A percentile compares a stretch with the other conserved stretches of the same genome.
These are phyloP conservation scores for Phyllosticta citrichinensis DNA, from an alignment of 2,329 filamentous ascomycete genomes.

Conservation along the genomic window DNA sequence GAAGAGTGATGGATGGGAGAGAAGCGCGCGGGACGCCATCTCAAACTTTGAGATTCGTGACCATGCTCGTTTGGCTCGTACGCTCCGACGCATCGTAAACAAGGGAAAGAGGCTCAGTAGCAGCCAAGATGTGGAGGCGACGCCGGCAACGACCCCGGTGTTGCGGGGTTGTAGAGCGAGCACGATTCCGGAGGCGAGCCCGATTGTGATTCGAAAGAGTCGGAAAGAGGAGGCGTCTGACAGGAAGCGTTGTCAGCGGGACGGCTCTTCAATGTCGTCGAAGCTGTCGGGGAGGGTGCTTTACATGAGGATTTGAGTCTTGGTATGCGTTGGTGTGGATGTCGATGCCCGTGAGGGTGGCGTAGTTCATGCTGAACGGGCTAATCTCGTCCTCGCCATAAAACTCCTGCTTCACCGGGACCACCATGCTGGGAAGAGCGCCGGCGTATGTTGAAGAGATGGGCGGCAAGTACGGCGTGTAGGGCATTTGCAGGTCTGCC, in stretches of 20 bases:
- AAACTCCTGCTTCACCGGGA: conserved; percentile 57
- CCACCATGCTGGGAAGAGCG: conserved; percentile 51
- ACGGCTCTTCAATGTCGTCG: conserved; percentile 12
- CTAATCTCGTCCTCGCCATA: conserved; percentile 50
- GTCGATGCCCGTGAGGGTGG: conserved; percentile 55
- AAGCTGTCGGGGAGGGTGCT: conserved; percentile 36
- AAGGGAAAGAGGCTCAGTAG: conserved; percentile 2
- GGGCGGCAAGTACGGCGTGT: conserved; percentile 47
- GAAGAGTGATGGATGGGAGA: conserved; percentile 1
- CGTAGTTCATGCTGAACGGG: conserved; percentile 59
- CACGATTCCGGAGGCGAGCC: conserved; percentile 32
- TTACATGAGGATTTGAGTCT: conserved; percentile 65
- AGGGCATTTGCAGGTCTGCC: conserved; percentile 29
- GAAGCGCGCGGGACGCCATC: background rate
- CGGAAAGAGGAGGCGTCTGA: conserved; percentile 67
- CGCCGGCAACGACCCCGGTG: conserved; percentile 62
- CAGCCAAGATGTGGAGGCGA: conserved; percentile 51
- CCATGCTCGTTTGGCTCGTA: conserved; percentile 4
- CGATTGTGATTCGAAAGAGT: conserved; percentile 56
- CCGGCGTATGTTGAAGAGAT: conserved; percentile 38
- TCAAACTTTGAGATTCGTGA: background rate
- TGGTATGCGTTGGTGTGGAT: conserved; percentile 55
- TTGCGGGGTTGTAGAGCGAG: conserved; percentile 42
- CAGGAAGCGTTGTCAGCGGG: conserved; percentile 13
- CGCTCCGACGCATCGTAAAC: conserved; percentile 6